phyloP scores from a whole-genome alignment of 345 rosid genomes.

The Euphorbia lathyris region DNA sequence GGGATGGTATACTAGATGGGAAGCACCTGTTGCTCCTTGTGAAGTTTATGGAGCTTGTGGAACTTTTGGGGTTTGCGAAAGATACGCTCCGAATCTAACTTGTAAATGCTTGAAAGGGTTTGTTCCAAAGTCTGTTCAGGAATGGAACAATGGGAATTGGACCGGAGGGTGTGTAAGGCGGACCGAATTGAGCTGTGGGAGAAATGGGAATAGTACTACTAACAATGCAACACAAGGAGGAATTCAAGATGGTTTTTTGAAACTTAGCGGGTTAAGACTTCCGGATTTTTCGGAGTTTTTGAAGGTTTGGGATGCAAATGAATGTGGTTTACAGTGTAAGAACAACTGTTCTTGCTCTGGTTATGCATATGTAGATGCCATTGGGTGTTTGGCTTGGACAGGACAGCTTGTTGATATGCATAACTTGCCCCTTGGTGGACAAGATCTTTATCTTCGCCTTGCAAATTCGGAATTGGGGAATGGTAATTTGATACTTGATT shows the following conservation, averaged over 20 bases:
- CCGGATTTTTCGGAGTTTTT: constrained; percentile 34
- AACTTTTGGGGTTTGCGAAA: constrained; percentile 35
- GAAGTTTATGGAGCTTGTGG: constrained; percentile 55
- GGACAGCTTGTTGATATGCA: constrained; percentile 15
- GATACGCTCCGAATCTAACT: constrained; percentile 20
- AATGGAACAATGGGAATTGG: constrained; percentile 45
- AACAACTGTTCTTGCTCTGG: constrained; percentile 32
- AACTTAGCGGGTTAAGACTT: constrained; percentile 34
- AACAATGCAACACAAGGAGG: constrained; percentile 17
- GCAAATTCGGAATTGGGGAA: constrained; percentile 13
- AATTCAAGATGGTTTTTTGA: constrained; percentile 40
- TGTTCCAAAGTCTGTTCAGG: constrained; percentile 34
- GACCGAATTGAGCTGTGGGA: constrained; percentile 30
- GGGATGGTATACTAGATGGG: constrained; percentile 16
- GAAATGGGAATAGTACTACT: constrained; percentile 8
- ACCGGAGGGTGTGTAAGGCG: constrained; percentile 45
- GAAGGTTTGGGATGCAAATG: constrained; percentile 12
- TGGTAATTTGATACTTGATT: not conserved
- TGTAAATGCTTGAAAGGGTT: constrained; percentile 58
- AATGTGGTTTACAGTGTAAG: constrained; percentile 24
- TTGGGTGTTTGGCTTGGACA: constrained; percentile 19
- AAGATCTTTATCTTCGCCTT: constrained; percentile 16
- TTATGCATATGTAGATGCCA: constrained; percentile 14
- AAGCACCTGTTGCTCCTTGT: constrained; percentile 22
- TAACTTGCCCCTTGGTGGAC: constrained; percentile 10